A percentile compares a stretch with the other conserved stretches of the same genome.
phyloP scores from a whole-genome alignment of 108 stramenopile genomes.

The Skeletonema potamos region DNA sequence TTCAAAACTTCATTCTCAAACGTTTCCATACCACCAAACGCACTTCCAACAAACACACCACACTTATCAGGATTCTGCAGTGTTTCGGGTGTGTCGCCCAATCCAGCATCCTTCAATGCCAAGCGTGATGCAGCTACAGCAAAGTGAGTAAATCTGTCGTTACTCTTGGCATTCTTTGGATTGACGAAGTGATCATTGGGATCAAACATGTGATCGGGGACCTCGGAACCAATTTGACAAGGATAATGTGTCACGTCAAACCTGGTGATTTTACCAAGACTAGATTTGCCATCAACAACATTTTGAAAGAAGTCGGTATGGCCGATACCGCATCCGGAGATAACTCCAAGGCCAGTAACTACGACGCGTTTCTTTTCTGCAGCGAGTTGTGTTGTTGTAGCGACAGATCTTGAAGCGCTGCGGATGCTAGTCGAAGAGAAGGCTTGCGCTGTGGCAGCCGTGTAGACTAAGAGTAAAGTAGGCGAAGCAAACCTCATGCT shows the following conservation, averaged over 20 bases:
- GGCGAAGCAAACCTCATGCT: not conserved
- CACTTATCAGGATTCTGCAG: constrained; percentile 70
- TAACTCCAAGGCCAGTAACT: constrained; percentile 92
- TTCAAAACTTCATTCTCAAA: constrained; percentile 92
- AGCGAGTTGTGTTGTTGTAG: constrained; percentile 14
- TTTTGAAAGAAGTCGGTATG: constrained; percentile 83
- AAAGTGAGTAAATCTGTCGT: constrained; percentile 96
- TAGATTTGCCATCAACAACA: constrained; percentile 75
- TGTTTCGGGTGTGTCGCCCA: constrained; percentile 83
- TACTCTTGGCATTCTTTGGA: constrained; percentile 88
- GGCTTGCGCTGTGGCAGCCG: constrained; percentile 19
- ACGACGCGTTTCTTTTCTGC: constrained; percentile 75
- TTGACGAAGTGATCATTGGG: constrained; percentile 82
- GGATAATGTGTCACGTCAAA: constrained; percentile 85
- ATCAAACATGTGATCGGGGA: constrained; percentile 87
- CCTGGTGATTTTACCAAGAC: constrained; percentile 65
- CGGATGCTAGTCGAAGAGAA: constrained; percentile 14
- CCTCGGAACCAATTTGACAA: constrained; percentile 87
- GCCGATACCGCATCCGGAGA: constrained; percentile 89
- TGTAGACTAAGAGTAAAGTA: not conserved
- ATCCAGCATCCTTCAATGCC: constrained; percentile 83
- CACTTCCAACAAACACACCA: constrained; percentile 94
- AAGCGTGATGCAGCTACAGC: constrained; percentile 89
- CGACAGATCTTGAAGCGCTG: constrained; percentile 8
- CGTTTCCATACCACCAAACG: constrained; percentile 96